Evolutionary conservation across 75 land plant genomes (phyloP), one percentile per base, ranked within the genome.

Genomic region (Picea sitchensis): DNA sequence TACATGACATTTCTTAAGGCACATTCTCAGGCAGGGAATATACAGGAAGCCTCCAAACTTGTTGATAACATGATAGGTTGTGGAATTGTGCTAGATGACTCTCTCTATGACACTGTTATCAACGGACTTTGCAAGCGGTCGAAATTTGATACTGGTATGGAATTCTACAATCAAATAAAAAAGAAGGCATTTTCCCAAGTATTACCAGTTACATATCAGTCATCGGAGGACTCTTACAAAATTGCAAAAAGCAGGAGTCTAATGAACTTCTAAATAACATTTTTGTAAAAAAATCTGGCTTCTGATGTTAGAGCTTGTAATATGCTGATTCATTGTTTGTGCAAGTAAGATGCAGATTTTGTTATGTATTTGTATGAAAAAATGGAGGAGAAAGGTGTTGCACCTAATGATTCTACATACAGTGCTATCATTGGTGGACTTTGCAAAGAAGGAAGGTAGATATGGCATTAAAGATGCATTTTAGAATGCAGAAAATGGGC

Each of bases 271-370:
- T 94, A 73, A 62, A 44, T 77, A 5, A 34, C 13, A 90, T 83
- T 68, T 15, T 87, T 12, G 84, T 84, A 80, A 73, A 77, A 34
- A 65, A 85, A 26, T 77, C 87, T 89, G n/a, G 13, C 76, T 26
- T 79, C 59, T 58, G 86, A 87, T 51, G 54, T 63, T 20, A 77
- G n/a, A 36, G 65, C 81, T 4, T 59, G 60, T 9, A 78, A 67
- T 1, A 44, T 77, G 12, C 18, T 88, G 14, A 77, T 79, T 54
- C 38, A 59, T 18, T 84, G 84, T 69, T 58, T 88, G 58, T 89
- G 88, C 58, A 69, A 85, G 64, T 77, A 83, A 21, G 85, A 86
- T 76, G 65, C 84, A 2, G 56, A 81, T 9, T 65, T 59, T 14
- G 92, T 90, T 59, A 68, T 85, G 26, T 31, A 5, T 14, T 77